These are phyloP conservation scores for Vachellia collinsii DNA, from an alignment of 306 rosid genomes.

Conservation along the genomic window DNA sequence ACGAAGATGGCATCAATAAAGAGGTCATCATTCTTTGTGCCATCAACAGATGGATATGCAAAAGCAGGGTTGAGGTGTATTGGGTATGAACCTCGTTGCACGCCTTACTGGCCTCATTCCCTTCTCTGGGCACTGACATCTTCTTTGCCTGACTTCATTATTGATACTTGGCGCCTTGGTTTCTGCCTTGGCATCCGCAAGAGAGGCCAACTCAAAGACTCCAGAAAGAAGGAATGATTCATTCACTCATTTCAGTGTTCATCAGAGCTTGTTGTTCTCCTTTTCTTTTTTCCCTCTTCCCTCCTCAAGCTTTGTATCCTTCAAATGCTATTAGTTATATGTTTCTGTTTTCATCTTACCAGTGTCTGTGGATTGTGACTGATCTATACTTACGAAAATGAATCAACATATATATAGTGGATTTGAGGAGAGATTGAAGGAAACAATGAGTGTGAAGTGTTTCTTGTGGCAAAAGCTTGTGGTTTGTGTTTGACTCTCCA, in stretches of 20 bases:
- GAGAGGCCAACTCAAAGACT: slow-evolving; percentile 81
- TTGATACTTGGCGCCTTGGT: slow-evolving; percentile 81
- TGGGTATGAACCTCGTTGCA: slow-evolving; percentile 96
- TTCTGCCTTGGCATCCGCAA: slow-evolving; percentile 73
- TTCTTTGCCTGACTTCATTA: slow-evolving; percentile 60
- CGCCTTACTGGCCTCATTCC: slow-evolving; percentile 95
- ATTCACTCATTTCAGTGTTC: not conserved
- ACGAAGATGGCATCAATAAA: slow-evolving; percentile 96
- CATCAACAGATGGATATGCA: slow-evolving; percentile 83
- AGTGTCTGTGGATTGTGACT: not conserved
- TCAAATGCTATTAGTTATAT: not conserved
- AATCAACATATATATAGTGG: not conserved
- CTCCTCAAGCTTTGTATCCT: not conserved
- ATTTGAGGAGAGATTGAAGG: not conserved
- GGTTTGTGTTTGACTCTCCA: no score
- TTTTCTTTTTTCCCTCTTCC: not conserved
- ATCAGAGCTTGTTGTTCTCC: not conserved
- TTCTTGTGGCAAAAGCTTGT: no score
- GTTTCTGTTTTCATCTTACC: not conserved
- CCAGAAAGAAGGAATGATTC: slow-evolving; percentile 63
- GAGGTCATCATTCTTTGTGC: slow-evolving; percentile 89
- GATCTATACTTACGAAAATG: not conserved
- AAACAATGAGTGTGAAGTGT: not conserved
- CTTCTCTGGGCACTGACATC: slow-evolving; percentile 71
- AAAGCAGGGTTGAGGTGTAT: slow-evolving; percentile 80